These are phyloP conservation scores for Neospermospora avenae DNA, from an alignment of 2,329 filamentous ascomycete genomes.

Conservation along the genomic window DNA sequence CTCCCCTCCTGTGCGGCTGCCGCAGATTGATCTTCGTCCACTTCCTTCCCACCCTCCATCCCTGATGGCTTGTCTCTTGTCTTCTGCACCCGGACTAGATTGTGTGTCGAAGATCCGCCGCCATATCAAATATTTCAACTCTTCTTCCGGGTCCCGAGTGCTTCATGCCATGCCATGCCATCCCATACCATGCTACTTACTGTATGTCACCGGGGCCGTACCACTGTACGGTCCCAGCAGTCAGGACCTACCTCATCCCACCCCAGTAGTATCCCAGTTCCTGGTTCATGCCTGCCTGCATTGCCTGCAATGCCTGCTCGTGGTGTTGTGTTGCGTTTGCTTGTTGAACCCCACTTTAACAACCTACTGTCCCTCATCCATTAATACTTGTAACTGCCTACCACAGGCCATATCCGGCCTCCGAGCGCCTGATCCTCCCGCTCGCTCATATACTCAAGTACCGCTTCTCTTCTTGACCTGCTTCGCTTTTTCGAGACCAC, in stretches of 20 bases:
- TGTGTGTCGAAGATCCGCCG: neutral
- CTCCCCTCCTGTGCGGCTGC: neutral
- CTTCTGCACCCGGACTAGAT: neutral
- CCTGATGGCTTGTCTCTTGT: neutral
- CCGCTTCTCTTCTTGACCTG: neutral
- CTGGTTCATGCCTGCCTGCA: conserved; percentile 13
- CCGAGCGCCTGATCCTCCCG: conserved; percentile 14
- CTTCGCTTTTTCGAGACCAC: neutral
- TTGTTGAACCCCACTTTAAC: conserved; percentile 5
- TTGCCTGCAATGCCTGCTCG: no score
- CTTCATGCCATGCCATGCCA: no score
- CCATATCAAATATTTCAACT: neutral
- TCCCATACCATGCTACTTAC: no score
- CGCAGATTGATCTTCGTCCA: conserved; percentile 10
- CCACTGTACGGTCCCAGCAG: conserved; percentile 11
- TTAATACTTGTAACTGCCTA: conserved; percentile 14
- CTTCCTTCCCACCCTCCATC: neutral
- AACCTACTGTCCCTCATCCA: conserved; percentile 8
- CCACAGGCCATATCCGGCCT: conserved; percentile 6
- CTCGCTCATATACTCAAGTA: neutral
- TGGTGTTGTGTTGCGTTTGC: conserved; percentile 7
- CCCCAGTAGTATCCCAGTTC: conserved; percentile 10
- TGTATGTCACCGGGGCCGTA: neutral
- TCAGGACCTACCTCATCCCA: conserved; percentile 5
- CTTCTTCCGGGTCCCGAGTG: neutral